Evolutionary conservation across 2,329 filamentous ascomycete species (phyloP), one percentile per base, ranked within the genome.

Genomic region (Didymella pomorum): DNA sequence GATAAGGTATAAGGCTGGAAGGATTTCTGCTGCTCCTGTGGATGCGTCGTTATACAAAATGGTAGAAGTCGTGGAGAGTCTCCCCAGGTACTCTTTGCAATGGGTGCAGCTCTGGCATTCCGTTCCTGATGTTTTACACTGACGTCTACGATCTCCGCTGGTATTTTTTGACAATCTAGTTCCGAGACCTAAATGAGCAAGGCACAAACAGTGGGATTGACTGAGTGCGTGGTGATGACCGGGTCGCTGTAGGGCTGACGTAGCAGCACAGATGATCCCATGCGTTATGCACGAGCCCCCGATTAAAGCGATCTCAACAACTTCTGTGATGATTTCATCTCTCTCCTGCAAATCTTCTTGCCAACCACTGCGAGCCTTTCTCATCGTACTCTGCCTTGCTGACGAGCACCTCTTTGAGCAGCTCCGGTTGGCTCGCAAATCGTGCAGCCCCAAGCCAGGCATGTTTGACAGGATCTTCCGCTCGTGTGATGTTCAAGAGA

Each of bases 321-420:
- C n/a, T n/a, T n/a, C 2, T 20, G n/a, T 11, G 31, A 39, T 16
- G 18, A 18, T 28, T n/a, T 20, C 18, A 10, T 51, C 44, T 51
- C 48, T 65, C 64, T 5, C 65, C 68, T 14, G 80, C 81, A 73
- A 96, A 95, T 71, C 86, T 91, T 69, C 87, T 88, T 26, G 86
- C 87, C 23, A 91, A 83, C 91, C 91, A 94, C 1, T 80, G 86
- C 9, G 71, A 73, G 14, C 95, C 95, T 71, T 93, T 79, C 76
- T 99, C 95, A 50, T 95, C 87, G 75, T 99, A 99, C 72, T 99
- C 92, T 61, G 90, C 85, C 73, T 91, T 92, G 0, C 91, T 95
- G n/a, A 97, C 90, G 2, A 87, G 84, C 12, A 93, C 78, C 47
- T 84, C 83, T 60, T 87, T 84, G 50, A 96, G 64, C 49, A 81